Conservation (phyloP, 306 rosid genomes). For the Gillenia trifoliata region DNA sequence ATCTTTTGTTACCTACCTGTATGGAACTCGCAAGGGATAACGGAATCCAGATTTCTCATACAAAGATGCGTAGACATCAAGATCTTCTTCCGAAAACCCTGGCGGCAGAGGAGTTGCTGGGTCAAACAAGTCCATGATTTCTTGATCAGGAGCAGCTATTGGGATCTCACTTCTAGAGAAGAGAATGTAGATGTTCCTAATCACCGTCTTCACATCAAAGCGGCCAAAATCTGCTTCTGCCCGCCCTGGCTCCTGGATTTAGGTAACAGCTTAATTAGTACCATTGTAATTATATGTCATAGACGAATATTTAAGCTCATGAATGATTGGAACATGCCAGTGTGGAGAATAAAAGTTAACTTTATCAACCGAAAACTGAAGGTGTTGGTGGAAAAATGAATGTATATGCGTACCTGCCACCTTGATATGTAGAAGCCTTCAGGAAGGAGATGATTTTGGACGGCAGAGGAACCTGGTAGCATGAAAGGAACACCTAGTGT, state of each 20-base stretch:
- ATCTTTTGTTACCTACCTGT: conserved; percentile 32
- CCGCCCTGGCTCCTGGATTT: conserved; percentile 47
- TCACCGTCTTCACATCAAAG: conserved; percentile 42
- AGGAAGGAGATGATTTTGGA: conserved; percentile 33
- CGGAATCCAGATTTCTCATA: conserved; percentile 55
- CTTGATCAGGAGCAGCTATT: conserved; percentile 39
- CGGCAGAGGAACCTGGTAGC: conserved; percentile 22
- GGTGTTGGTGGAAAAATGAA: not conserved
- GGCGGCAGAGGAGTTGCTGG: conserved; percentile 50
- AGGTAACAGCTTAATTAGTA: not conserved
- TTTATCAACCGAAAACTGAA: conserved; percentile 8
- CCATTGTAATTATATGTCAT: not conserved
- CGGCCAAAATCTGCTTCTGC: conserved; percentile 60
- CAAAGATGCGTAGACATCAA: conserved; percentile 35
- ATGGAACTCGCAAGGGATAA: conserved; percentile 58
- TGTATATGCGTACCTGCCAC: conserved; percentile 40
- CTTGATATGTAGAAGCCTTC: conserved; percentile 48
- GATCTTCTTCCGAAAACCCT: conserved; percentile 59
- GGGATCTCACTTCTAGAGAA: conserved; percentile 61
- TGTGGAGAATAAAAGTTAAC: too few relatives aligned
- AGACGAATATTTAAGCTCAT: too few relatives aligned
- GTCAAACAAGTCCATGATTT: conserved; percentile 60
- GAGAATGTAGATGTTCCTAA: conserved; percentile 49
- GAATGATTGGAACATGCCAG: too few relatives aligned
- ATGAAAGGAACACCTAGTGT: conserved; percentile 50